Evolutionary conservation across 805 yeast species (phyloP), one percentile per base, ranked within the genome.

Genomic region (Candida easanensis): DNA sequence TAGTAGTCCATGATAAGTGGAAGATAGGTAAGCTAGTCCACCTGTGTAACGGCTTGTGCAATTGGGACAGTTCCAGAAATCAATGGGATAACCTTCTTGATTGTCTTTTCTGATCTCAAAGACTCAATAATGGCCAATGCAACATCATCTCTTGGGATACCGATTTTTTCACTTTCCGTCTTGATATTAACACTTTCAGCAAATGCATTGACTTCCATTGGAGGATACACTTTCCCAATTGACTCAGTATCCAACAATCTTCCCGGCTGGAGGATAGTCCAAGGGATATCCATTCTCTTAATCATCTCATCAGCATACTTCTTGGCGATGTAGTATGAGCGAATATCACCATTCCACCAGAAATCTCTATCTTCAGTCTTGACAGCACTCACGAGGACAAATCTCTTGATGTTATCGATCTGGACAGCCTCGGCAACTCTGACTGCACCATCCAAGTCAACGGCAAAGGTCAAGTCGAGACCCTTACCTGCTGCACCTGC

Each of bases 401-500:
- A 73, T 48, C 83, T 66, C 38, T 65, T 58, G 22, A 75, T 68
- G 0, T 63, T 61, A 15, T 70, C 74, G 34, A 53, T 46, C 33
- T 70, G 71, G 8, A 79, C 65, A 1, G 82, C 84, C 53, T 80
- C 84, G 44, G 74, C 66, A 2, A 73, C 68, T 54, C 77, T 76
- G 25, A 77, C 76, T 8, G 81, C 79, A 4, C 81, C 82, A 54
- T 80, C 85, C 45, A 79, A 63, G 52, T 81, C 87, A n/a, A 80
- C 75, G 18, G 71, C 64, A 39, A 79, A 64, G 2, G 74, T 68
- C 31, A 64, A 51, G 19, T 64, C 71, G 7, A 71, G 51, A 14
- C 76, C 74, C 35, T 72, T 73, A 2, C 84, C 85, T 16, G 77
- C 81, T 3, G 83, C 77, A 8, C 86, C 86, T 0, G 83, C 85